Evolutionary conservation across 2,329 filamentous ascomycete species (phyloP), one percentile per base, ranked within the genome.

Genomic region (Aspergillus melleus): DNA sequence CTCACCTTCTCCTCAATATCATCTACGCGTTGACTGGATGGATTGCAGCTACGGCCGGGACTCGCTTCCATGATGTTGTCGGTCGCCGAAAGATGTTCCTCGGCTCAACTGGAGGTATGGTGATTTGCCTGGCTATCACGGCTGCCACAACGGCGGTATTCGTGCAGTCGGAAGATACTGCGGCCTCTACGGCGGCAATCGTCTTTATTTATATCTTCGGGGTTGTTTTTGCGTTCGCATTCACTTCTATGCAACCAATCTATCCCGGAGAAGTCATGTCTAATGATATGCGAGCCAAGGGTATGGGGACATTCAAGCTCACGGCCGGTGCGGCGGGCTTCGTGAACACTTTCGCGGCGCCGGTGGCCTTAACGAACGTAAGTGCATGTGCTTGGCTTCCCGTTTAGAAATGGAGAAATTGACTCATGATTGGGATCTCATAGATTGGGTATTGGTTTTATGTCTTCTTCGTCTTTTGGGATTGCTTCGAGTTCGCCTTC

Each of bases 171-270:
- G 51, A 30, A 14, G 58, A 57, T 19, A n/a, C 49, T n/a, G 14
- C 47, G 14, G 81, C 81, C 0, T 76, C 78, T 3, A 66, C 57
- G 2, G 61, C 49, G 14, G 56, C 52, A 22, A 66, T 86, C 16
- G 82, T 80, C 24, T 80, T 84, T 67, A 82, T 84, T 55, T 86
- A 84, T 72, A 72, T 86, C 46, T 85, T 84, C 61, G 81, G 81
- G 24, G 29, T 70, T 2, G 53, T 65, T 26, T 86, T 80, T 71
- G 82, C 80, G 0, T 72, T 85, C 63, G 78, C 76, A 6, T 77
- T 78, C 60, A 81, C 79, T 0, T 78, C 79, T 4, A 70, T 81
- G 51, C 77, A 79, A 68, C 73, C 76, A 26, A 72, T 85, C 11
- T 85, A 84, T 66, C 81, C 82, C 0, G 81, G 84, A 46, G 83